Evolutionary conservation across 495 filamentous ascomycete species (phyloP), one percentile per base, ranked within the genome.

Genomic region (Amniculicola lignicola): DNA sequence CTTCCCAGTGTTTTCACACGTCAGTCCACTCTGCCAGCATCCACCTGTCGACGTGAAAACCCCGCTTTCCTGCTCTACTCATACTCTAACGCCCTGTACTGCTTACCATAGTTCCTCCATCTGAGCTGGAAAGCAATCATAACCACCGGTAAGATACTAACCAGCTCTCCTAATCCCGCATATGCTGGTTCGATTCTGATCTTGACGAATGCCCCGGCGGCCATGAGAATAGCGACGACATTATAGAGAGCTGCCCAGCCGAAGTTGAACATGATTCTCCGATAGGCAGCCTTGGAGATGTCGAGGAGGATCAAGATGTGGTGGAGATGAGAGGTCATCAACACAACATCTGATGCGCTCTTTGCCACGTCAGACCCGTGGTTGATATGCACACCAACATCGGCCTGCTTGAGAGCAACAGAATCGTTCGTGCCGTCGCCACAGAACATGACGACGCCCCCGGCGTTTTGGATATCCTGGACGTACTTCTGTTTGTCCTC

Each of bases 371-470:
- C 85, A 0, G 75, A 82, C 25, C 79, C 79, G 54, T 67, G 60
- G 65, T 79, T 79, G 56, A 87, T 78, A 60, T 88, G 84, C 2
- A 90, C 69, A 42, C 88, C 88, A 54, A 93, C 80, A 22, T 79
- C 80, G n/a, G 88, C 85, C 60, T 81, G 77, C 2, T 84, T 79
- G 4, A 93, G 75, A 1, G 88, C 87, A 11, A 83, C 73, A 0
- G 88, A 86, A 65, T 91, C 88, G 68, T 93, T 93, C 3, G 85
- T 88, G 6, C 88, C 88, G 62, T 93, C 88, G 37, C 88, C 88
- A 59, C 78, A 77, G 69, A 92, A 90, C 15, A 90, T 56, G 18
- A 89, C 76, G 2, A 76, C 54, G 10, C 47, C 53, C 51, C 48
- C 22, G 16, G 21, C 14, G 11, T 43, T 29, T 41, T 55, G 69